Evolutionary conservation across 352 stramenopile species (phyloP).

Genomic region (Pythium inflatum): DNA sequence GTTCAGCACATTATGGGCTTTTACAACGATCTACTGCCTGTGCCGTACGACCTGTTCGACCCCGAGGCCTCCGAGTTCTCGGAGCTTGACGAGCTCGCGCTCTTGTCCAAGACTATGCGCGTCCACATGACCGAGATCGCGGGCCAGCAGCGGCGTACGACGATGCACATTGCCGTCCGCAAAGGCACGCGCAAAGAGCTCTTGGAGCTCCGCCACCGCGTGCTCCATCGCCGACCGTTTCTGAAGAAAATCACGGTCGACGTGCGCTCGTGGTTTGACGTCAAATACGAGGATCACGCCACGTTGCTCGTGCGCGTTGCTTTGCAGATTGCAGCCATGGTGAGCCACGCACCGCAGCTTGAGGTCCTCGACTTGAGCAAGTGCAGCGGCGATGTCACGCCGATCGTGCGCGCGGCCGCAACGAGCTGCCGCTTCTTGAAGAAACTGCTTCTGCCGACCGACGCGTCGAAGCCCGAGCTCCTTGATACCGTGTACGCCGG

Average conservation of each 20-base stretch:
- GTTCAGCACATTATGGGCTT: conserved; percentile 20
- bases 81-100: conserved; percentile 7
- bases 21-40: too few species aligned
- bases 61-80: conserved; percentile 2
- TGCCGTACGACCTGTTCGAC: neutral
- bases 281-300: neutral
- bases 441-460: neutral
- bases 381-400: neutral
- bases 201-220: conserved; percentile 9
- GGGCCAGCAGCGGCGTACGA: conserved; percentile 8
- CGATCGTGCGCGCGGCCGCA: neutral
- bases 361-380: conserved; percentile 11
- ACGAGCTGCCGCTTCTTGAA: neutral
- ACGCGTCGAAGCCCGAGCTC: neutral
- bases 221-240: conserved; percentile 17
- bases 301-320: neutral
- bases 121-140: neutral
- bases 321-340: neutral
- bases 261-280: neutral
- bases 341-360: conserved; percentile 7
- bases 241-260: conserved; percentile 4
- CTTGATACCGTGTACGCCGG: neutral
- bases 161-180: neutral
- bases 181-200: neutral
- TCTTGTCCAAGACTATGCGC: conserved; percentile 14